Evolutionary conservation across 306 rosid species (phyloP).

Genomic region (Potentilla sterilis): DNA sequence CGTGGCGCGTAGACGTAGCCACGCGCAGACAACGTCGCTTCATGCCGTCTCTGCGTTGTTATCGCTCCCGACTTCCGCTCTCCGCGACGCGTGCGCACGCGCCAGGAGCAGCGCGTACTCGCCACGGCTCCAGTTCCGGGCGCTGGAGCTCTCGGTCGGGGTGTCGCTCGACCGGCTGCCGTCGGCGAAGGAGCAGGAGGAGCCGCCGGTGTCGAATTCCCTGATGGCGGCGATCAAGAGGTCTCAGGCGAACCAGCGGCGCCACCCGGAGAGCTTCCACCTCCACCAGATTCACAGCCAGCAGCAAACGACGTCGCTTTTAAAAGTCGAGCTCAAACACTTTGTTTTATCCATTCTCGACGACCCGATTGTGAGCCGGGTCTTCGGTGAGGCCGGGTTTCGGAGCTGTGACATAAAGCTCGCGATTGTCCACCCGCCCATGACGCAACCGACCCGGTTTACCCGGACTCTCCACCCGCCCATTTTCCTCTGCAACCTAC

Average conservation of each 20-base stretch:
- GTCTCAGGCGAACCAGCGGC: constrained; percentile 89
- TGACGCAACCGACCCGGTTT: constrained; percentile 36
- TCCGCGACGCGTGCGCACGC: constrained; percentile 80
- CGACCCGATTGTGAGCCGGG: constrained; percentile 91
- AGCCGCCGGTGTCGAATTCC: constrained; percentile 86
- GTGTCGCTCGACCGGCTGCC: constrained; percentile 83
- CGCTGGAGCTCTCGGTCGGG: constrained; percentile 84
- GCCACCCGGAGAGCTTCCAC: constrained; percentile 86
- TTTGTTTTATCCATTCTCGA: constrained; percentile 86
- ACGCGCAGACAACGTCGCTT: constrained; percentile 86
- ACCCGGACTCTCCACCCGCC: constrained; percentile 52
- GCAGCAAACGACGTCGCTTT: constrained; percentile 56
- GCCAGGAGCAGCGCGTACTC: constrained; percentile 65
- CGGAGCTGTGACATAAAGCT: constrained; percentile 75
- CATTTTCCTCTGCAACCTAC: constrained; percentile 56
- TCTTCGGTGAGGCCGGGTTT: constrained; percentile 80
- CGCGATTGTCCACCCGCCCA: constrained; percentile 69
- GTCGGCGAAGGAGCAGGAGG: constrained; percentile 45
- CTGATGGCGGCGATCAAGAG: constrained; percentile 97
- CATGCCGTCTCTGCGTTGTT: constrained; percentile 84
- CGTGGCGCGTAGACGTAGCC: constrained; percentile 77
- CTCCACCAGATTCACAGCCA: constrained; percentile 62
- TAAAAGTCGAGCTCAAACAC: constrained; percentile 85
- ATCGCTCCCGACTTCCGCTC: constrained; percentile 56
- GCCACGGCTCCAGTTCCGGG: constrained; percentile 77